Conservation (phyloP, 495 filamentous ascomycete genomes). For the Penicillium macrosclerotiorum region DNA sequence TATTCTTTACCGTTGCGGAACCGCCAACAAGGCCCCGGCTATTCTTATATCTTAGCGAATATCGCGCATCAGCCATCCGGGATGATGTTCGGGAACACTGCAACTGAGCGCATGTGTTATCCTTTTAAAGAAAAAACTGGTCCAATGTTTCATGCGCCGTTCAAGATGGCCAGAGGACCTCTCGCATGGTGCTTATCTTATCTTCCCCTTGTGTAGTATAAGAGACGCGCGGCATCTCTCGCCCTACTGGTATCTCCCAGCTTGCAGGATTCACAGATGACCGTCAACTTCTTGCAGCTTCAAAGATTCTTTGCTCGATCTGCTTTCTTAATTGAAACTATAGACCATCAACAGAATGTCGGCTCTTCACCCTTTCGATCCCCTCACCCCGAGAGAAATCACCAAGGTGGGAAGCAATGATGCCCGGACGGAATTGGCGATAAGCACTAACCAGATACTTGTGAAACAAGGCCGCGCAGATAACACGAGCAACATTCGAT, state of each 20-base stretch:
- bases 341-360: slow-evolving; percentile 2
- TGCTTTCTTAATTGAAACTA: neutral
- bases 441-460: neutral
- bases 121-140: neutral
- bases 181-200: neutral
- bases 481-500: slow-evolving; percentile 5
- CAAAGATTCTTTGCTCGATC: neutral
- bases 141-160: neutral
- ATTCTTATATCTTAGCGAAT: slow-evolving; percentile 27
- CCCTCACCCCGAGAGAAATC: slow-evolving; percentile 23
- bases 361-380: slow-evolving; percentile 24
- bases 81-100: neutral
- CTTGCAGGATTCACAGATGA: too few species aligned
- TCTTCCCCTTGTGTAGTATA: neutral
- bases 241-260: neutral
- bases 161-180: too few species aligned
- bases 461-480: slow-evolving; percentile 5
- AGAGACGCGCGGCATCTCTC: neutral
- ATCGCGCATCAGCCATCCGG: slow-evolving; percentile 6
- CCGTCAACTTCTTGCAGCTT: too few species aligned
- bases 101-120: neutral
- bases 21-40: slow-evolving; percentile 8
- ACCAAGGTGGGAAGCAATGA: slow-evolving; percentile 8
- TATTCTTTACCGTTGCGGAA: slow-evolving; percentile 26
- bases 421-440: neutral